Conservation (phyloP, 2,329 filamentous ascomycete species). For the Penicillium italicum region DNA sequence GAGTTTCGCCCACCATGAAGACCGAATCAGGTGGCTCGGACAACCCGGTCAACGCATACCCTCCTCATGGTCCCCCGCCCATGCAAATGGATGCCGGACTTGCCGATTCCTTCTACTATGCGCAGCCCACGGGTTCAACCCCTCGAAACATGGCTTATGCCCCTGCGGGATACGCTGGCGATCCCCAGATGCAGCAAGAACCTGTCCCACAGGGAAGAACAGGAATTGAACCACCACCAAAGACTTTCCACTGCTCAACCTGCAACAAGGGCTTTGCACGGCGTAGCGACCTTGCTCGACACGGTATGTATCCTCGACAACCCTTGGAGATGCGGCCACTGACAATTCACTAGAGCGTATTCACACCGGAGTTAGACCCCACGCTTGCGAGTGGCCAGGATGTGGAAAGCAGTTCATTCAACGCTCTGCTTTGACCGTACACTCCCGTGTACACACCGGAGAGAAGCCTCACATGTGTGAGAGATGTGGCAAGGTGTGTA, state of each 20-base stretch:
- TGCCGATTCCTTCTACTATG: conserved; percentile 25
- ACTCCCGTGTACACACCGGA: conserved; percentile 91
- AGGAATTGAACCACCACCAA: conserved; percentile 51
- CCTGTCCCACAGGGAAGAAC: conserved; percentile 43
- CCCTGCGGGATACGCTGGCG: conserved; percentile 46
- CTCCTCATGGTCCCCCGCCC: conserved; percentile 52
- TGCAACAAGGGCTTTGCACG: conserved; percentile 91
- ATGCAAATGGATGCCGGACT: conserved; percentile 45
- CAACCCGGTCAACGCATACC: conserved; percentile 55
- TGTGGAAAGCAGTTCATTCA: conserved; percentile 98
- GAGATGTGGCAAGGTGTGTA: conserved; percentile 83
- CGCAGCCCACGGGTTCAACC: conserved; percentile 43
- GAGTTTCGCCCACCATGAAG: conserved; percentile 53
- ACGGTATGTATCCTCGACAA: conserved; percentile 61
- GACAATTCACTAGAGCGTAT: conserved; percentile 69
- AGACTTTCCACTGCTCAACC: conserved; percentile 84
- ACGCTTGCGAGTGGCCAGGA: conserved; percentile 82
- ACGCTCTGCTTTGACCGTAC: conserved; percentile 89
- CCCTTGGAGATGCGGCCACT: neutral
- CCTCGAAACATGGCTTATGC: conserved; percentile 56
- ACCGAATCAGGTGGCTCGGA: conserved; percentile 58
- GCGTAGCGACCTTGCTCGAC: conserved; percentile 87
- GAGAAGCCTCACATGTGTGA: conserved; percentile 99
- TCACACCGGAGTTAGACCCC: conserved; percentile 84
- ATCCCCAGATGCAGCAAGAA: conserved; percentile 46